Percentiles rank a stretch among this genome's conserved stretches.
Conservation (phyloP, 176 grass and related monocot genomes). For the Ensete ventricosum region DNA sequence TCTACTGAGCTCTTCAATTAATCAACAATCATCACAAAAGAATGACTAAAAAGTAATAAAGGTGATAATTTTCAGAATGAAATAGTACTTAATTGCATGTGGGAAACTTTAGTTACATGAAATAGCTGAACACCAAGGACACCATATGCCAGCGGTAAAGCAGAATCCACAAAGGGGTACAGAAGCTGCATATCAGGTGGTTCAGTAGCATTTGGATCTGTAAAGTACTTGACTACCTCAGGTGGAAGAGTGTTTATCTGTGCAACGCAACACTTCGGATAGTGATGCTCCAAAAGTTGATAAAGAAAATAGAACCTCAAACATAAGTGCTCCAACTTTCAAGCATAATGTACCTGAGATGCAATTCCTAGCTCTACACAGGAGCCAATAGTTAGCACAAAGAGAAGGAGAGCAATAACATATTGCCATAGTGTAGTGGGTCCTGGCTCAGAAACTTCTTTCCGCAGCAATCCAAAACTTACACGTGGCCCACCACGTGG, state of each 20-base stretch:
- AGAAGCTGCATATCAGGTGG: slow-evolving; percentile 93
- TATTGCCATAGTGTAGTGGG: slow-evolving; percentile 98
- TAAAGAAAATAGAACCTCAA: background rate
- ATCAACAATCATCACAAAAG: no score
- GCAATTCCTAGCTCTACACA: slow-evolving; percentile 91
- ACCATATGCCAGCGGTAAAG: slow-evolving; percentile 89
- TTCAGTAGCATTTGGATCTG: slow-evolving; percentile 84
- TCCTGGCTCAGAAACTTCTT: slow-evolving; percentile 92
- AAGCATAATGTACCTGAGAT: slow-evolving; percentile 60
- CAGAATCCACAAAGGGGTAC: slow-evolving; percentile 78
- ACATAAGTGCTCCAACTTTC: background rate
- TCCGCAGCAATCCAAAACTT: slow-evolving; percentile 88
- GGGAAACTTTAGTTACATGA: slow-evolving; percentile 48
- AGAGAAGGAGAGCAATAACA: slow-evolving; percentile 83
- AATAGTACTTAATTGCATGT: background rate
- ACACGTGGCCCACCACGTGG: slow-evolving; percentile 83
- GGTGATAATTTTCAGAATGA: no score
- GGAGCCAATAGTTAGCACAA: slow-evolving; percentile 81
- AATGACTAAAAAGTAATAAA: no score
- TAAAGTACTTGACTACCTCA: slow-evolving; percentile 91
- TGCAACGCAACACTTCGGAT: slow-evolving; percentile 7
- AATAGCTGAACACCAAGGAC: slow-evolving; percentile 85
- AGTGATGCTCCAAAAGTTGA: background rate
- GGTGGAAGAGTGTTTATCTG: slow-evolving; percentile 94
- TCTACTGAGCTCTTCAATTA: no score